These are phyloP conservation scores for Cercospora janseana DNA, from an alignment of 2,329 filamentous ascomycete species.

Conservation along the genomic window DNA sequence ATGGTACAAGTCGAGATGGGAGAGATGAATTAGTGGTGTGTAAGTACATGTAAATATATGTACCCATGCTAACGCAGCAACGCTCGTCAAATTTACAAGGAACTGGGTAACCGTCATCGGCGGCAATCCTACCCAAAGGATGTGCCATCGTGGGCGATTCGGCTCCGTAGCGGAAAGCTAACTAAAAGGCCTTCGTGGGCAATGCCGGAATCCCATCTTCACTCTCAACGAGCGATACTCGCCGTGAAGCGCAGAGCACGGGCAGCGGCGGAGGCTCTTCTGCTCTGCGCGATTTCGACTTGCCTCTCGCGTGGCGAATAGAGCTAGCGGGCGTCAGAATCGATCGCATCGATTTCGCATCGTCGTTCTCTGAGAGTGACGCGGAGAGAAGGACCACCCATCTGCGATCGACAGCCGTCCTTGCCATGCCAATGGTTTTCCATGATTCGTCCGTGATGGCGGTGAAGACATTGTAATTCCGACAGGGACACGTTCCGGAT, in stretches of 20 bases:
- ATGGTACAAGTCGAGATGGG: no score
- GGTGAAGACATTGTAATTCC: constrained; percentile 14
- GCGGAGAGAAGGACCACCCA: constrained; percentile 17
- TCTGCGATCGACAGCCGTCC: constrained; percentile 15
- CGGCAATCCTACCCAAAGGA: no score
- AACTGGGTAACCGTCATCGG: no score
- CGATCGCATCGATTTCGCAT: constrained; percentile 3
- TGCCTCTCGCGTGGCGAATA: constrained; percentile 3
- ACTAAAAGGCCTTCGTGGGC: not conserved
- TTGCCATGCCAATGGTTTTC: constrained; percentile 13
- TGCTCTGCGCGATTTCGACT: not conserved
- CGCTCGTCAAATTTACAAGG: no score
- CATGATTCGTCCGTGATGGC: constrained; percentile 16
- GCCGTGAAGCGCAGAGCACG: not conserved
- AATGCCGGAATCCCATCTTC: constrained; percentile 2
- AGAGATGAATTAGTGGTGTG: no score
- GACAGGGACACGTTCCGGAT: constrained; percentile 4
- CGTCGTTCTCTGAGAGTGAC: constrained; percentile 1
- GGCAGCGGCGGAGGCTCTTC: not conserved
- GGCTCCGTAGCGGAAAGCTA: no score
- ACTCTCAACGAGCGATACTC: not conserved
- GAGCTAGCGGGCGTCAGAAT: constrained; percentile 9
- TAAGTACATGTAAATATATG: no score
- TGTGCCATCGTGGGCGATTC: no score
- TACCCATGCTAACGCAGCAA: no score